Evolutionary conservation across 176 grass and related monocot genomes (phyloP), one percentile per base, ranked within the genome.

Genomic region (Hyparrhenia diplandra): DNA sequence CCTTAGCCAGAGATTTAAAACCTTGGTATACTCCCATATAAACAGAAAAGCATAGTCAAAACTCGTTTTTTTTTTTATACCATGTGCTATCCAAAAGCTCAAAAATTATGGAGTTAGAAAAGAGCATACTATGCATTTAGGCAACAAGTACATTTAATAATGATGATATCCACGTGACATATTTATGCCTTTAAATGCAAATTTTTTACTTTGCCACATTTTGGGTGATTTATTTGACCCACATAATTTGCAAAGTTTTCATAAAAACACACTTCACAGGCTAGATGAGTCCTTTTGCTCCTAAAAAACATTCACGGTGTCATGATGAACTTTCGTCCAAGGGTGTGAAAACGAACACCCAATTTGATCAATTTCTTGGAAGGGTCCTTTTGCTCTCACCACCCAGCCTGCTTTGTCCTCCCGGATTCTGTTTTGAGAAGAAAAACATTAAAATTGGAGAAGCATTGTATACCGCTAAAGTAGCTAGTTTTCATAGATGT

Each of bases 371-470:
- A 47, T 41, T 94, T 91, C 75, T 84, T 91, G 21, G 88, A 85
- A 17, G 79, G 74, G 51, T 16, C 57, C 75, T 86, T 86, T 85
- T 4, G 69, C 67, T 52, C 78, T 80, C 20, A 78, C 52, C 25
- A 93, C 20, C 91, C 88, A 94, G 7, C 24, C 66, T 69, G 83
- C 82, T 57, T 91, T 94, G 30, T 94, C 85, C 64, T 94, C 88
- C 42, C 36, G 40, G 49, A 87, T 66, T 77, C 89, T 90, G 24
- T 47, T 52, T 27, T 4, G 2, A 75, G 42, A 6, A 30, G 1
- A 80, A 78, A 43, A 45, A 47, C 45, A 27, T 75, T 31, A 87
- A 10, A 23, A 74, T 18, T 32, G 35, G 16, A 71, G 1, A 76
- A 68, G n/a, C 27, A 61, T 16, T 39, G 20, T 13, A 40, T 69